Base-by-base conservation (phyloP, 2,329 filamentous ascomycete genomes). In the Didymella sp. region DNA sequence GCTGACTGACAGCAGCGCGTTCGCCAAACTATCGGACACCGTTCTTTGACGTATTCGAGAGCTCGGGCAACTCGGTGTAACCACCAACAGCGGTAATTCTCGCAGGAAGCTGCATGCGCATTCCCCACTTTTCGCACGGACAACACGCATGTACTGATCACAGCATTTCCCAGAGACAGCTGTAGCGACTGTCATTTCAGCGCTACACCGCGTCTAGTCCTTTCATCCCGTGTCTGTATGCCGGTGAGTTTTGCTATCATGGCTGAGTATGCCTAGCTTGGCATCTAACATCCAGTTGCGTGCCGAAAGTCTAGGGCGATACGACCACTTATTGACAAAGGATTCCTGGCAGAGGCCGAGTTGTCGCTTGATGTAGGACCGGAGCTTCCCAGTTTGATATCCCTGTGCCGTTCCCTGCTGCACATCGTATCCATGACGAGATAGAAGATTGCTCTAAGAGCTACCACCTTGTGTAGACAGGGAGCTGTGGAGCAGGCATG, bases 341-440 rank as follows among this genome's bases (percentile, higher is more conserved):
- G 42, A 46, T n/a, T 49, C 19, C 24, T 35, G 38, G n/a, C 0
- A 21, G 27, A 52, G 38, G n/a, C 43, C 38, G 21, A 42, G n/a
- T 27, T 44, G 8, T 17, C 25, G 48, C 49, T 21, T 49, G 12
- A 40, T 49, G 25, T 33, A 28, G 30, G 13, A 47, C 13, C 8
- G 27, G 33, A 33, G 35, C 19, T 19, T 33, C 19, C 42, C 35
- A 48, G 35, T 19, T 48, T 17, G 38, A 40, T 8, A 37, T n/a
- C 43, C 54, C 27, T 49, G 54, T 48, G 37, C 37, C 43, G 30
- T 44, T 25, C 27, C 21, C 43, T 57, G 48, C 44, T 43, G 54
- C 44, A 48, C 9, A 48, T 46, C 56, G 48, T 58, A 45, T 49
- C 52, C 56, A 66, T 62, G 64, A 60, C 62, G 64, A 59, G 44